phyloP scores from a whole-genome alignment of 2,329 filamentous ascomycete genomes.

The Diplodia corticola region DNA sequence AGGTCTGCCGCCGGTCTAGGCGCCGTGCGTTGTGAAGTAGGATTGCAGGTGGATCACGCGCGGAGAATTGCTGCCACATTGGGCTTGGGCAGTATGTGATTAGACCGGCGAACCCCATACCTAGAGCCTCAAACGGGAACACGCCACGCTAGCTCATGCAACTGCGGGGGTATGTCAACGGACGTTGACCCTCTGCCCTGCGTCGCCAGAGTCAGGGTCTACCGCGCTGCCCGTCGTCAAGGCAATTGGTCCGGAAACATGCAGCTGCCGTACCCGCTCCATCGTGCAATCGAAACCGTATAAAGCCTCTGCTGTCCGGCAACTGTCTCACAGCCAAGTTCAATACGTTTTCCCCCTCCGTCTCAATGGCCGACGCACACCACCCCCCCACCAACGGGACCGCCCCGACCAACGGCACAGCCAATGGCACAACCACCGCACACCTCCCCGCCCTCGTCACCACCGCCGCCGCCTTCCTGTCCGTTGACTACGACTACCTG shows the following conservation, averaged over 20 bases:
- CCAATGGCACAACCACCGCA: neutral
- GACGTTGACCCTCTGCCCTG: neutral
- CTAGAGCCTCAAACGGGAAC: neutral
- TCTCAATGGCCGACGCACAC: neutral
- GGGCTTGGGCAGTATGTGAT: neutral
- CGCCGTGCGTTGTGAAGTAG: neutral
- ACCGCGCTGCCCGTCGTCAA: neutral
- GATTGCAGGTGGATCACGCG: neutral
- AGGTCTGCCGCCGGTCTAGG: neutral
- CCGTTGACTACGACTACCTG: conserved; percentile 14
- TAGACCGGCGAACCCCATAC: neutral
- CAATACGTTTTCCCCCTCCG: neutral
- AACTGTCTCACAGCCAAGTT: neutral
- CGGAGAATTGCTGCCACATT: neutral
- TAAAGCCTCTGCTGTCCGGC: neutral
- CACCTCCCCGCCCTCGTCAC: conserved; percentile 27
- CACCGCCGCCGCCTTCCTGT: conserved; percentile 3
- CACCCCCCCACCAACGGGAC: neutral
- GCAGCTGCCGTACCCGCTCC: neutral
- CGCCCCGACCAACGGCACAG: neutral
- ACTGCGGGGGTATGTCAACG: neutral
- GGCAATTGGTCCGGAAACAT: neutral
- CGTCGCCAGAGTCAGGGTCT: neutral
- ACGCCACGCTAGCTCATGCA: neutral
- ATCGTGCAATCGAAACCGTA: neutral